Base-by-base conservation (phyloP, 2,329 filamentous ascomycete genomes). In the Neonectria sp. region DNA sequence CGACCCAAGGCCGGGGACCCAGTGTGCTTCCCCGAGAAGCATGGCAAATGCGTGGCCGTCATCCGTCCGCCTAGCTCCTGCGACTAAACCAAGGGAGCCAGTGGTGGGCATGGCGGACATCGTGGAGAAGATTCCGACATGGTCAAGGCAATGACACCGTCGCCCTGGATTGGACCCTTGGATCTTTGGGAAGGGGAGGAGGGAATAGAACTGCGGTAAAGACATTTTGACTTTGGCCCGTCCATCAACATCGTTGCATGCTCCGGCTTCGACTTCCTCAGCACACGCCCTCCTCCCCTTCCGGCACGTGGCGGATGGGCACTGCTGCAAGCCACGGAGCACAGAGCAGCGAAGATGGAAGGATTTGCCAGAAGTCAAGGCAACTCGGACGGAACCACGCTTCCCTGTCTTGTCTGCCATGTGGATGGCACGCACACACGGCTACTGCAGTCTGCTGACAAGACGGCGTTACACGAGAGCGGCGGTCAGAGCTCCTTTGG, bases 291-390 rank as follows among this genome's bases (percentile, higher is more conserved):
- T 46, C 69, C 35, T 37, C 35, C 35, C 53, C 59, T 31, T n/a
- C 46, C 25, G 21, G 72, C 72, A 74, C 72, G 72, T 74, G 72
- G 72, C 67, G 31, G 61, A 60, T 48, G n/a, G 68, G 63, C 71
- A n/a, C 70, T 65, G 49, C 60, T 65, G 66, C 70, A 69, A 67
- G 68, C 68, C 66, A 72, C 59, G 51, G 55, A 40, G 37, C 37
- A 40, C 17, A 40, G 37, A 40, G 17, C 37, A 8, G 37, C 6
- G 37, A 17, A 21, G 51, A 46, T 61, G 17, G 35, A 57, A 57
- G 57, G 59, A 63, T 52, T 58, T 25, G 45, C 33, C 27, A 37
- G 52, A 71, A 55, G 37, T 33, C 52, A 64, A 58, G 63, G 52
- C 21, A 21, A 21, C 21, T 21, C 21, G 21, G 21, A 21, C 21